phyloP scores from a whole-genome alignment of 2,329 filamentous ascomycete genomes.

The Pyricularia grisea region DNA sequence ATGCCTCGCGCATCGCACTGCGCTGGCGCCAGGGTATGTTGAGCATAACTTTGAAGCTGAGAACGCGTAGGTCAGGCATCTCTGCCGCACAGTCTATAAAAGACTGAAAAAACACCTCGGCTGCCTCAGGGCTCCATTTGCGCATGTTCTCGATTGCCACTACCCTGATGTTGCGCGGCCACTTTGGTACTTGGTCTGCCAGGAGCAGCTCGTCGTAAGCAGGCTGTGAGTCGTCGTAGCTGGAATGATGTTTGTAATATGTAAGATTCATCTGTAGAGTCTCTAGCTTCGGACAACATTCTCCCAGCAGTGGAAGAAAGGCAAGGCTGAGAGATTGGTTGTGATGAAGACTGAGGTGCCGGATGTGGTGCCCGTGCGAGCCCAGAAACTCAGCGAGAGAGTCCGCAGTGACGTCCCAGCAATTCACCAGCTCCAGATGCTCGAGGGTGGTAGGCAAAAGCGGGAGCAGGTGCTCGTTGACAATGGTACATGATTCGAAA shows the following conservation, averaged over 20 bases:
- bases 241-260: slow-evolving; percentile 62
- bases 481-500: slow-evolving; percentile 65
- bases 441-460: slow-evolving; percentile 57
- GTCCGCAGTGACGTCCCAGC: slow-evolving; percentile 61
- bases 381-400: slow-evolving; percentile 56
- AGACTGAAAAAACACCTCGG: slow-evolving; percentile 70
- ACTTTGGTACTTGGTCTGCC: slow-evolving; percentile 58
- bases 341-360: slow-evolving; percentile 61
- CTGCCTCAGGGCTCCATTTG: slow-evolving; percentile 60
- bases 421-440: slow-evolving; percentile 68
- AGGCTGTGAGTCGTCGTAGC: slow-evolving; percentile 63
- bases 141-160: slow-evolving; percentile 72
- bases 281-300: slow-evolving; percentile 60
- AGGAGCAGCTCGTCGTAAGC: slow-evolving; percentile 62
- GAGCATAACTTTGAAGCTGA: slow-evolving; percentile 70
- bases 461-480: slow-evolving; percentile 59
- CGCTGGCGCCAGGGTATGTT: slow-evolving; percentile 75
- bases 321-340: slow-evolving; percentile 70
- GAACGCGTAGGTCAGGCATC: slow-evolving; percentile 56
- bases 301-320: slow-evolving; percentile 59
- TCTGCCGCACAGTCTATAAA: slow-evolving; percentile 61
- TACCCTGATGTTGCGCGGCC: slow-evolving; percentile 63
- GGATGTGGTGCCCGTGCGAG: slow-evolving; percentile 58
- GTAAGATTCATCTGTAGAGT: slow-evolving; percentile 68
- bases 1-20: slow-evolving; percentile 67